Conservation (phyloP, 495 filamentous ascomycete genomes). For the Barbatosphaeria neglecta region DNA sequence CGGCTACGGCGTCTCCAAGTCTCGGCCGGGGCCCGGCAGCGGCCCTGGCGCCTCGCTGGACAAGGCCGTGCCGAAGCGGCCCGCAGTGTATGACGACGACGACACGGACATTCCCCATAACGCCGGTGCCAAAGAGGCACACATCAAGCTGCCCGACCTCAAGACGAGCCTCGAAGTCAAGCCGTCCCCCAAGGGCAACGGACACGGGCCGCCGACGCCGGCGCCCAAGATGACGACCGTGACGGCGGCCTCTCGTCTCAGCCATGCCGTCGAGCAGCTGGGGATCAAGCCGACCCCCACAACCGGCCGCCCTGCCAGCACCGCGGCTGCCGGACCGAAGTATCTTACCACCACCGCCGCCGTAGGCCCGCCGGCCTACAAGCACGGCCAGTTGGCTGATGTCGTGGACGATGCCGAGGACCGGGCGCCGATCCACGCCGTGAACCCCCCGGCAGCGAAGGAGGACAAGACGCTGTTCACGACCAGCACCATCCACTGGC, state of each 20-base stretch:
- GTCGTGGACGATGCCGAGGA: background rate
- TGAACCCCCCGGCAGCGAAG: conserved; percentile 1
- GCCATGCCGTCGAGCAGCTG: too few species aligned
- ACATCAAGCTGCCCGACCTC: conserved; percentile 25
- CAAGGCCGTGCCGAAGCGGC: conserved; percentile 6
- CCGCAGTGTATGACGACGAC: conserved; percentile 8
- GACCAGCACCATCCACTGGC: conserved; percentile 50
- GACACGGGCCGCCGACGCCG: conserved; percentile 12
- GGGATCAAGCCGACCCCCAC: too few species aligned
- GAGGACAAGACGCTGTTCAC: conserved; percentile 3
- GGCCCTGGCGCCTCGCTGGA: background rate
- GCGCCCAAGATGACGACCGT: conserved; percentile 2
- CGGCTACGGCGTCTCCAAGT: background rate
- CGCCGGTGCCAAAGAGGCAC: conserved; percentile 5
- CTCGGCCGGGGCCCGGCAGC: background rate
- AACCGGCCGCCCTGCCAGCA: too few species aligned
- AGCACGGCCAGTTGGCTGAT: background rate
- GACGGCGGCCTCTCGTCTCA: too few species aligned
- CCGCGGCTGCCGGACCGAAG: too few species aligned
- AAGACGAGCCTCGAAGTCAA: conserved; percentile 19
- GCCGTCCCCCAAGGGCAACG: too few species aligned
- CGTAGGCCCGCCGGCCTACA: background rate
- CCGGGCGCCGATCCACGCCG: conserved; percentile 6
- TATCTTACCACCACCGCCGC: too few species aligned
- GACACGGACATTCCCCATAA: conserved; percentile 7